These are phyloP conservation scores for Cytospora mali DNA, from an alignment of 2,329 filamentous ascomycete genomes.

Conservation along the genomic window DNA sequence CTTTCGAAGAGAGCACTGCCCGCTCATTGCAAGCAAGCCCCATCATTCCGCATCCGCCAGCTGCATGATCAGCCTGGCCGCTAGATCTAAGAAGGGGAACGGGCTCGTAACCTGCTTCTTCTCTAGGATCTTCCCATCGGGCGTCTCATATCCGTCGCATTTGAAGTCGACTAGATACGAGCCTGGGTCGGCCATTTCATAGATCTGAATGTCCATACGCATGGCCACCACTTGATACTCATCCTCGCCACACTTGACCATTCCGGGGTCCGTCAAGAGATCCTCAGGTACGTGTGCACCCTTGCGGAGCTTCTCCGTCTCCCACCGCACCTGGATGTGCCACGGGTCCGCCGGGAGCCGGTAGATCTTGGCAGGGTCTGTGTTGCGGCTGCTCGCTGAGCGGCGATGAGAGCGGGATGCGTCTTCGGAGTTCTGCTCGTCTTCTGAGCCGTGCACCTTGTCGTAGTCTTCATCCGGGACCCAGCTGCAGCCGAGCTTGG, in stretches of 20 bases:
- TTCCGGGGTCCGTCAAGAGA: constrained; percentile 29
- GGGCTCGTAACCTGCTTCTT: constrained; percentile 96
- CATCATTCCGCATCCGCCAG: constrained; percentile 76
- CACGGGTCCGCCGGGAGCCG: constrained; percentile 90
- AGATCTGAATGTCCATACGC: constrained; percentile 94
- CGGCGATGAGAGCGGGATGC: constrained; percentile 37
- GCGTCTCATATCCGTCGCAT: constrained; percentile 90
- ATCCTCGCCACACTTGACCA: constrained; percentile 46
- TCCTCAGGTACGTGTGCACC: constrained; percentile 39
- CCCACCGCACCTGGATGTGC: constrained; percentile 90
- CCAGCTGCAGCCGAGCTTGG: constrained; percentile 88
- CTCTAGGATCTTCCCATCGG: constrained; percentile 73
- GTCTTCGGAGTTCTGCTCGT: constrained; percentile 44
- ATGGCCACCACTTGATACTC: constrained; percentile 77
- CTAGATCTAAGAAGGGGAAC: constrained; percentile 94
- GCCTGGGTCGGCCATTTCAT: constrained; percentile 80
- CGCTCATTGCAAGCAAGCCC: not conserved
- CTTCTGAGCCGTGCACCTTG: constrained; percentile 47
- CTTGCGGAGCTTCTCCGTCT: constrained; percentile 65
- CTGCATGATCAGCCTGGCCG: constrained; percentile 89
- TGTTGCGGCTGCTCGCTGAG: constrained; percentile 36
- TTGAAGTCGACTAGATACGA: constrained; percentile 99
- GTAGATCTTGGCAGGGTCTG: constrained; percentile 66
- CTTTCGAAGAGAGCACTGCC: not conserved
- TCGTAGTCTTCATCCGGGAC: constrained; percentile 66